Evolutionary conservation across 805 yeast genomes (phyloP), one percentile per base, ranked within the genome.

Genomic region (Saturnispora sanitii): DNA sequence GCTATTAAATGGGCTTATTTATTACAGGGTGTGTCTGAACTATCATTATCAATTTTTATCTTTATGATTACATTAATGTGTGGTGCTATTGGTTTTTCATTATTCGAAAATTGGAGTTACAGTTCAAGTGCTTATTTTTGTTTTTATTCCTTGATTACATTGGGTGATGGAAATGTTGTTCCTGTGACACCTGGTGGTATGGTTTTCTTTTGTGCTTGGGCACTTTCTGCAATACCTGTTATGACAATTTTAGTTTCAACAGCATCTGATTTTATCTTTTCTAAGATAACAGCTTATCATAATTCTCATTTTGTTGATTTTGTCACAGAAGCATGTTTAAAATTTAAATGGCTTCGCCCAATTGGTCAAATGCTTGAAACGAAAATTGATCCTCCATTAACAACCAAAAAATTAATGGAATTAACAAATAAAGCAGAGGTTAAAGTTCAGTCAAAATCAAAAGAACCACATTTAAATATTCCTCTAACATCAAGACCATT

Each of bases 211-310:
- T 75, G 83, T 6, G 60, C 76, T 8, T 87, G 95, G 95, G 81
- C 87, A 0, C 55, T 87, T 17, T 64, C 77, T 6, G 94, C 95
- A 0, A 79, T 87, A 18, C 96, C 96, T 1, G 65, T 85, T 38
- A 85, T 86, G 94, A 82, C 95, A 2, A 78, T 80, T 15, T 66
- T 85, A 42, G 75, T 85, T 30, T 78, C 88, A 1, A 77, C 75
- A 39, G 63, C 80, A 35, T 84, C 90, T 46, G 94, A 83, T 54
- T 64, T 73, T 15, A 49, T 77, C 6, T 64, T 71, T 54, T 44
- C 53, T 3, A 47, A 55, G 9, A 43, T 60, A 18, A 51, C 57
- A 18, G 45, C 46, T 16, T 40, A 50, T 27, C 41, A 38, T 32
- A 39, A 50, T 22, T 33, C 45, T 8, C 38, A 45, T 7, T 15